Percentiles rank a stretch among this genome's conserved stretches.
Evolutionary conservation across 352 stramenopile species (phyloP).

Genomic region (Pythium chondricola): DNA sequence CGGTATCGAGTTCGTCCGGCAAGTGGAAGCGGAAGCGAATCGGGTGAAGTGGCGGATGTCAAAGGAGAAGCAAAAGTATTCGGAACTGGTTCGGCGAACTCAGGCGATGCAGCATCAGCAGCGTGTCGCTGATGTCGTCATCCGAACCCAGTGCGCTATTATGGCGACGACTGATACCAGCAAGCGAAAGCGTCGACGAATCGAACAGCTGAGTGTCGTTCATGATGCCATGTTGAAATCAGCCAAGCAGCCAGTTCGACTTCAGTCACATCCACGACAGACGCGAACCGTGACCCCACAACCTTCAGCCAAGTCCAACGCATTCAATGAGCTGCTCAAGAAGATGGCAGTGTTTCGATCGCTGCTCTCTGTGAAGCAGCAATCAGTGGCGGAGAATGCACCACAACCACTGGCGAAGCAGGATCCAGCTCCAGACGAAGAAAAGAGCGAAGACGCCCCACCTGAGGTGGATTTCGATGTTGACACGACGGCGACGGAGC

Average conservation of each 20-base stretch:
- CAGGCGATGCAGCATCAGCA: slow-evolving; percentile 52
- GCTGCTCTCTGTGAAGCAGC: slow-evolving; percentile 6
- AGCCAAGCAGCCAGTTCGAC: neutral
- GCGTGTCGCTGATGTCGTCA: slow-evolving; percentile 48
- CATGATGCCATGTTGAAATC: slow-evolving; percentile 30
- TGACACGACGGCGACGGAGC: neutral
- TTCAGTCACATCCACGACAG: neutral
- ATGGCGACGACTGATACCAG: slow-evolving; percentile 31
- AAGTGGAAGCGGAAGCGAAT: slow-evolving; percentile 29
- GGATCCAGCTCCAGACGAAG: neutral
- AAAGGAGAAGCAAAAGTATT: slow-evolving; percentile 43
- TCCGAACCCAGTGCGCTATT: slow-evolving; percentile 49
- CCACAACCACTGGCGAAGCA: neutral
- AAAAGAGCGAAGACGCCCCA: neutral
- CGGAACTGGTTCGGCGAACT: slow-evolving; percentile 27
- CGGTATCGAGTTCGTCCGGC: slow-evolving; percentile 36
- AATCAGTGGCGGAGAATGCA: neutral
- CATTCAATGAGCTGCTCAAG: slow-evolving; percentile 10
- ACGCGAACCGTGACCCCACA: neutral
- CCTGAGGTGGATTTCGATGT: neutral
- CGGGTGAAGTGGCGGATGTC: slow-evolving; percentile 26
- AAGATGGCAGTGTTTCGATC: slow-evolving; percentile 14
- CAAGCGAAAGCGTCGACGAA: slow-evolving; percentile 30
- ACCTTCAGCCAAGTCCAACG: neutral
- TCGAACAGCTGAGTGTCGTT: slow-evolving; percentile 38